Base-by-base conservation (phyloP, 2,329 filamentous ascomycete species). In the Xylogone sp. region DNA sequence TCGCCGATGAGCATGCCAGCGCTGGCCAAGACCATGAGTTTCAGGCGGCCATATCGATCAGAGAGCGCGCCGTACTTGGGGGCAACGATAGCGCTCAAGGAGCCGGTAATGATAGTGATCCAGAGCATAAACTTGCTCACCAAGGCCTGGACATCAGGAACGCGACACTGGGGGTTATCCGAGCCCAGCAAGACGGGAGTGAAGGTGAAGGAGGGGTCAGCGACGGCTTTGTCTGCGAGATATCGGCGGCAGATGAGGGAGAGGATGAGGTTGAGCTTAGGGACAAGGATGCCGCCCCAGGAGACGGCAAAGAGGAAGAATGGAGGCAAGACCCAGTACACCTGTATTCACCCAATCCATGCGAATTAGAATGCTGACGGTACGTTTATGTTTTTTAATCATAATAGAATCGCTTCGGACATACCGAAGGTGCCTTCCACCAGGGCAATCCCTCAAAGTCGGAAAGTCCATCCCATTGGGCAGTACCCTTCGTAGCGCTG, bases 11-110 rank as follows among this genome's bases (percentile, higher is more conserved):
- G 75, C 20, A 87, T 84, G n/a, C 92, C 92, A 13, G 81, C 70
- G 2, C 88, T 88, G 3, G 87, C 82, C 27, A 93, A 65, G 8
- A 86, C 80, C 62, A 97, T 81, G 48, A 97, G 73, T 45, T 74
- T 80, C 52, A 84, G 89, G 42, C 94, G 82, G 21, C 94, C 94
- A 67, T 89, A 88, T 20, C 90, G 82, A 71, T 99, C 94, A 0
- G 92, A 97, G 16, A 96, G 70, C 2, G 88, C 81, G 0, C 94
- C 94, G 2, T 97, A 73, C 59, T 87, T 90, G 0, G 94, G 94
- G 24, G 88, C 88, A 16, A 85, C 84, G 48, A 97, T 73, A 7
- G 92, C 91, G 53, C 90, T 90, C 9, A 97, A 71, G 1, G 87
- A 71, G 1, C 94, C 94, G 2, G 83, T 81, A 45, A 88, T 78